A percentile compares a stretch with the other conserved stretches of the same genome.
Evolutionary conservation across 2,329 filamentous ascomycete genomes (phyloP).

Genomic region (Beauveria australis): DNA sequence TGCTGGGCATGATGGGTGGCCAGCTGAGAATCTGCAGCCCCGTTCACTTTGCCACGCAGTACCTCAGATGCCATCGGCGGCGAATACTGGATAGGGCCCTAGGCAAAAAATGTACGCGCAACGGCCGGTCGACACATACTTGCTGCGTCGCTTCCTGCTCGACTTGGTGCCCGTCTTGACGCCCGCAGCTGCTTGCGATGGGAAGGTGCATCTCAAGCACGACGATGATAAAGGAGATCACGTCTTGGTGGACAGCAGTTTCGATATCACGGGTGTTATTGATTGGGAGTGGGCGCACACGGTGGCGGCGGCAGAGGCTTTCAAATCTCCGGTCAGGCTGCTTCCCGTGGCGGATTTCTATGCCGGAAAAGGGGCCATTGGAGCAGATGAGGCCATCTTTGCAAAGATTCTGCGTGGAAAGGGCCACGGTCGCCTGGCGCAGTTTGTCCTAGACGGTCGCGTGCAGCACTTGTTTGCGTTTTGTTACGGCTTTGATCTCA

Average conservation of each 20-base stretch:
- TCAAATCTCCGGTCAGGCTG: conserved; percentile 15
- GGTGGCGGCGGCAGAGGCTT: not conserved
- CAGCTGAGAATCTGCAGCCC: conserved; percentile 25
- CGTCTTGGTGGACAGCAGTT: not conserved
- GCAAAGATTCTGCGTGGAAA: conserved; percentile 24
- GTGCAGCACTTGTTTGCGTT: conserved; percentile 31
- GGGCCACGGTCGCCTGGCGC: conserved; percentile 26
- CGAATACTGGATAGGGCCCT: conserved; percentile 29
- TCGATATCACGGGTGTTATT: conserved; percentile 1
- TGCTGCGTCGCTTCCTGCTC: conserved; percentile 34
- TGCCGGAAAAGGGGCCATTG: conserved; percentile 23
- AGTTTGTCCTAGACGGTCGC: conserved; percentile 27
- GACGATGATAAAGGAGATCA: conserved; percentile 20
- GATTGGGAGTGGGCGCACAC: conserved; percentile 7
- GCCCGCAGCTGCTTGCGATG: conserved; percentile 15
- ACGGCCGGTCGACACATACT: conserved; percentile 26
- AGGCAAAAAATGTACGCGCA: conserved; percentile 27
- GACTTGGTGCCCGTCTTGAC: conserved; percentile 24
- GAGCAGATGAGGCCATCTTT: conserved; percentile 31
- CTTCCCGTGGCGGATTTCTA: conserved; percentile 34
- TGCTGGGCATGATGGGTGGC: conserved; percentile 24
- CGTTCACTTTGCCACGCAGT: conserved; percentile 25
- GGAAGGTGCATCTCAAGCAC: conserved; percentile 37
- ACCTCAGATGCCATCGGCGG: conserved; percentile 24
- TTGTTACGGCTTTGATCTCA: conserved; percentile 33